These are phyloP conservation scores for Cryptococcus jaspeensis DNA, from an alignment of 1,284 basidiomycete genomes.

Conservation along the genomic window DNA sequence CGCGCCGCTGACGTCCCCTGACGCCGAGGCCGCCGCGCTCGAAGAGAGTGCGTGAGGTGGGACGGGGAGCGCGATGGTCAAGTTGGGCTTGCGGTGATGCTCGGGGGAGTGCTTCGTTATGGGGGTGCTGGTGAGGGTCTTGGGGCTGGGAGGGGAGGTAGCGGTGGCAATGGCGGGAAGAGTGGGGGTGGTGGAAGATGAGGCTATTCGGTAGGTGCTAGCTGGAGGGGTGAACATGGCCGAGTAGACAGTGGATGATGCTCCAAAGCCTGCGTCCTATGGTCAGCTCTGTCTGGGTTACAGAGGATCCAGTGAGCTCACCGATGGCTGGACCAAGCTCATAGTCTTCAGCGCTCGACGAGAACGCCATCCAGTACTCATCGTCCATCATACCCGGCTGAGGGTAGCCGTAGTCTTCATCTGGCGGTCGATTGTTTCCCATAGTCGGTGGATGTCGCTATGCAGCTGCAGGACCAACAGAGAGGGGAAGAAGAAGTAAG, in stretches of 20 bases:
- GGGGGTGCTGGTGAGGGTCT: background rate
- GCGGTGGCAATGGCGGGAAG: background rate
- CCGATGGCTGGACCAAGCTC: conserved; percentile 38
- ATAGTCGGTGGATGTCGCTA: background rate
- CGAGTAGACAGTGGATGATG: conserved; percentile 42
- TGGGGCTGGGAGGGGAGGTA: background rate
- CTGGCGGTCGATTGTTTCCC: background rate
- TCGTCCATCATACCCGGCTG: conserved; percentile 34
- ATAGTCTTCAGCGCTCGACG: conserved; percentile 34
- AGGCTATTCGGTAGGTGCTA: background rate
- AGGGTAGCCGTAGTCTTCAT: background rate
- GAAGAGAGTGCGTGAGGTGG: background rate
- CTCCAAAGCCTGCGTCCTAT: conserved; percentile 39
- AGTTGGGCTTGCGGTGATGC: background rate
- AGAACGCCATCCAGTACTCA: conserved; percentile 33
- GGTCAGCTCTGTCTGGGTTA: conserved; percentile 1
- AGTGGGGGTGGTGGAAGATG: conserved; percentile 1
- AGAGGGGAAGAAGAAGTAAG: no score
- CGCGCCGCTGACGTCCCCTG: conserved; percentile 5
- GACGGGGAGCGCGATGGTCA: conserved; percentile 1
- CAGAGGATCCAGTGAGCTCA: conserved; percentile 10
- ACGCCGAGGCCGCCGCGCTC: background rate
- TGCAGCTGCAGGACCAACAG: no score
- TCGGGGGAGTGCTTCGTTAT: background rate
- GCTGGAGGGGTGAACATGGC: conserved; percentile 24